Evolutionary conservation across 768 basidiomycete species (phyloP), one percentile per base, ranked within the genome.

Genomic region (Xerocomellus dryophilus): DNA sequence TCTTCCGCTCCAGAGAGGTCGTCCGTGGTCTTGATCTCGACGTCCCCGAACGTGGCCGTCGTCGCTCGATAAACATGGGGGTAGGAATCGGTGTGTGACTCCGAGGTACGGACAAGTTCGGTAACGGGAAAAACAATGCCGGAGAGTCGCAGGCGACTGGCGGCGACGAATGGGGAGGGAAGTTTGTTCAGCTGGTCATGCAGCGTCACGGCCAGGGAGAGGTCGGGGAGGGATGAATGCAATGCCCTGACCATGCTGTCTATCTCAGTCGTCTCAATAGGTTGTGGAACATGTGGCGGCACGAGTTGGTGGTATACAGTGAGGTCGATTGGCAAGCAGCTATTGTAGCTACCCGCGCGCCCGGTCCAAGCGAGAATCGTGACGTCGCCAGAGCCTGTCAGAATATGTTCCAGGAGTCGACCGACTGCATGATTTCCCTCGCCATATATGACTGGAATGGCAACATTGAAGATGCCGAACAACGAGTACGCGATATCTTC

Each of bases 351-450:
- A 2, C 51, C 45, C 0, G 44, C 3, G 2, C 9, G 2, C 2
- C 58, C 58, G 0, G 51, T 58, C 56, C 59, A 60, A 23, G 57
- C 51, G 1, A 60, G 56, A 27, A 60, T 25, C 2, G 40, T 46
- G 4, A 43, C 41, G 2, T 60, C 45, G 0, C 40, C 45, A 0
- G 56, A 60, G 7, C 51, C 38, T 2, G 48, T 36, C 11, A 60
- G 23, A 2, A 60, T 18, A 5, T 60, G 31, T 7, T 53, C 59
- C 17, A 60, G n/a, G 2, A 60, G 41, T 3, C 56, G 47, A 11
- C 58, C 51, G 0, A 60, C 40, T 0, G 58, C 51, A 0, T 23
- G 51, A 17, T 39, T 21, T 0, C 59, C 48, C 32, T 60, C 56
- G 2, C 59, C 59, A 8, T 58, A 59, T 5, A 53, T 58, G 5